Base-by-base conservation (phyloP, 106 monocot genomes). In the Dendrobium chrysotoxum region DNA sequence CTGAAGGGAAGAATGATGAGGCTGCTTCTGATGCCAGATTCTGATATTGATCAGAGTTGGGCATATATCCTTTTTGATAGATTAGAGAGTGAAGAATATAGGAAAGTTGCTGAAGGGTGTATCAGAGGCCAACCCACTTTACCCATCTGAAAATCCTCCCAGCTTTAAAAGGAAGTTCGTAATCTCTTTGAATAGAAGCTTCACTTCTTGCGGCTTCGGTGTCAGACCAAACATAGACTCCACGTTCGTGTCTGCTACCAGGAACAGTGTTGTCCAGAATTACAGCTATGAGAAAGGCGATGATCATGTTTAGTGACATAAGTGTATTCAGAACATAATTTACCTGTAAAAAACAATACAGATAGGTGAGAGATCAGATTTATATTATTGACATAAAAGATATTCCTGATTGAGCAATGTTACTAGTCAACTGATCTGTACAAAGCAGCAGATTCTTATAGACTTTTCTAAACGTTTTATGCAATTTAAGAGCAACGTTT, bases 221-320 rank as follows among this genome's bases (percentile, higher is more conserved):
- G 4, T 92, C 88, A 30, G 94, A 94, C 97, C 97, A 98, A n/a
- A 89, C 88, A 80, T 94, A 98, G 20, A 88, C 84, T 38, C 97
- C 97, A 18, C 94, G 90, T 66, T 98, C 97, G 80, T 88, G 87
- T 31, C 79, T 66, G 58, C 92, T 88, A 40, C 92, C 97, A 75
- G 97, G 97, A 53, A 98, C 97, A 12, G 97, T 98, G 79, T 91
- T 94, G 84, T 98, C 97, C 67, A 98, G 92, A 45, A 94, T 77
- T 20, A 94, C 66, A 39, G 94, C 90, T 26, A 98, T 71, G 18
- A 94, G 50, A 79, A 94, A 91, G 21, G 92, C 97, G 80, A 98
- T 83, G 47, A 94, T 92, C 94, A 94, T 92, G 87, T 98, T 88
- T 39, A 92, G 80, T 6, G 94, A 94, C 26, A 98, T 53, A 38